Evolutionary conservation across 1,284 basidiomycete genomes (phyloP), one percentile per base, ranked within the genome.

Genomic region (Irpex sp.): DNA sequence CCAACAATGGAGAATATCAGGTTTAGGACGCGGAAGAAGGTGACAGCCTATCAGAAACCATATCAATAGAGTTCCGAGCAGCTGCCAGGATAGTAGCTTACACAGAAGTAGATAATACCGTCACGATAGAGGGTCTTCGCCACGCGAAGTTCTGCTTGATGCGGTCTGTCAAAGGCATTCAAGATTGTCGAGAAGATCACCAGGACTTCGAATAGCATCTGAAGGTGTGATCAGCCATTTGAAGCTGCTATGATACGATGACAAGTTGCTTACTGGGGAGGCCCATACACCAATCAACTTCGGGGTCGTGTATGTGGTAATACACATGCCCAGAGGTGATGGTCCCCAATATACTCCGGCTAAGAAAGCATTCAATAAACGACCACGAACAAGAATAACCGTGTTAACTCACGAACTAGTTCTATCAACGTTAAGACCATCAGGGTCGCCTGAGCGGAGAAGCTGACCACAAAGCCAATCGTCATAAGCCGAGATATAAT

Each of bases 101-200:
- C 73, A 5, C 72, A 54, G 59, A 75, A 75, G 63, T 71, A 74
- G 1, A 64, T 60, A n/a, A 75, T 66, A 5, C 74, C 74, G 64
- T 75, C 74, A 3, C 69, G 67, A 54, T 70, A 66, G 7, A 75
- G 69, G 11, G 71, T 69, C 54, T 69, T 70, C 57, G 65, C 63
- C 38, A 75, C 65, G 13, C 65, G 71, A 51, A 68, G 63, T 31
- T 70, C 63, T 17, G 67, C 65, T 9, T 67, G 66, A 15, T 70
- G 69, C 7, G 74, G 73, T 13, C 74, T 65, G 62, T 74, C 72
- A 31, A 75, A 67, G 5, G 74, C 72, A 65, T 75, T 75, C 26
- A 70, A 60, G 44, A 68, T 59, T 1, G 71, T 73, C 34, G 70
- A 71, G 11, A 69, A 55, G 5, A 74, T 65, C 4, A 73, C 72